Percentiles rank a stretch among this genome's conserved stretches.
These are phyloP conservation scores for Colletotrichum theobromicola DNA, from an alignment of 2,329 filamentous ascomycete genomes.

Conservation along the genomic window DNA sequence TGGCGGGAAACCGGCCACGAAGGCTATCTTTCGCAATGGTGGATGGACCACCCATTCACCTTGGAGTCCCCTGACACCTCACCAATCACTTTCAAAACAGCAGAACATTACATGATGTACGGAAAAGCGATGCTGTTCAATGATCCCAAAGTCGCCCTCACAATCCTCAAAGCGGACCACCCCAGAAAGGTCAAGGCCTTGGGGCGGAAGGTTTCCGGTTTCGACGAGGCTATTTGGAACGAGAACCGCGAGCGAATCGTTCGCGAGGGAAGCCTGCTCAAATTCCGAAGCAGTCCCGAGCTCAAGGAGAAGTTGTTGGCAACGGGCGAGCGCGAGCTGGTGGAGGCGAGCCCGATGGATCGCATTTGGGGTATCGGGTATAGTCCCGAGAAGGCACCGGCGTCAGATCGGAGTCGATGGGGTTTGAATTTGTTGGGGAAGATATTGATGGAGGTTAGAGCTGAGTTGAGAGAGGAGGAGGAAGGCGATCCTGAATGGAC, in stretches of 20 bases:
- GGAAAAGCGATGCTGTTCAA: constrained; percentile 56
- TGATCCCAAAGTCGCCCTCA: constrained; percentile 45
- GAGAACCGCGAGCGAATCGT: constrained; percentile 59
- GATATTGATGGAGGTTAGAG: constrained; percentile 64
- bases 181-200: constrained; percentile 58
- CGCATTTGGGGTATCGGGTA: constrained; percentile 72
- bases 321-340: constrained; percentile 65
- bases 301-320: constrained; percentile 55
- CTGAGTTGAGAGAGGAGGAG: constrained; percentile 50
- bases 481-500: neutral
- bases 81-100: constrained; percentile 48
- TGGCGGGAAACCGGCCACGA: constrained; percentile 51
- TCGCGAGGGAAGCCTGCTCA: constrained; percentile 59
- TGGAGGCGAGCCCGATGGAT: constrained; percentile 67
- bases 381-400: constrained; percentile 50
- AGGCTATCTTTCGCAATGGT: constrained; percentile 71
- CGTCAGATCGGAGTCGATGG: constrained; percentile 54
- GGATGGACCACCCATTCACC: constrained; percentile 35
- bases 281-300: constrained; percentile 57
- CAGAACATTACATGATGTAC: constrained; percentile 64
- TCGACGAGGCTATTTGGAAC: constrained; percentile 57
- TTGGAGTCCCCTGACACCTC: constrained; percentile 43
- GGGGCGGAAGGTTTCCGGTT: constrained; percentile 59
- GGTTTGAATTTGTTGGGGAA: constrained; percentile 69
- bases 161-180: constrained; percentile 52